Percentiles rank a stretch among this genome's conserved stretches.
Conservation (phyloP, 2,329 filamentous ascomycete species). For the Cladosporium sp. region DNA sequence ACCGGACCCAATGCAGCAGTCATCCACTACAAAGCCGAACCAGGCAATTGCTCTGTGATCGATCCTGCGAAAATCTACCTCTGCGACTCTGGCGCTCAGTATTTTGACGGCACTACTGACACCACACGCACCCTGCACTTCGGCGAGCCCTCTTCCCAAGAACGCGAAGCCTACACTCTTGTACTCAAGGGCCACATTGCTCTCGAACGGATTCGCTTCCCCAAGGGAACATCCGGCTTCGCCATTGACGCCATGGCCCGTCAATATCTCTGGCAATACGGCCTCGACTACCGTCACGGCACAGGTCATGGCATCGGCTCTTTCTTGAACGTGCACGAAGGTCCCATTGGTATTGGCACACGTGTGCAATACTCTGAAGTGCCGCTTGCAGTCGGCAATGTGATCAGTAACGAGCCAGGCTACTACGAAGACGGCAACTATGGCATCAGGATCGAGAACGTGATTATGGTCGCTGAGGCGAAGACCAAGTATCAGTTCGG, state of each 20-base stretch:
- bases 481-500: slow-evolving; percentile 83
- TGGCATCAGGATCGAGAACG: slow-evolving; percentile 94
- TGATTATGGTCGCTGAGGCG: slow-evolving; percentile 86
- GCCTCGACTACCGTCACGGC: slow-evolving; percentile 91
- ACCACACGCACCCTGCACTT: slow-evolving; percentile 93
- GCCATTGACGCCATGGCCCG: slow-evolving; percentile 83
- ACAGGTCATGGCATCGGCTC: slow-evolving; percentile 95
- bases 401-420: slow-evolving; percentile 89
- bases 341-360: slow-evolving; percentile 92
- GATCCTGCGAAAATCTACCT: slow-evolving; percentile 85
- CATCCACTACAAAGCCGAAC: slow-evolving; percentile 92
- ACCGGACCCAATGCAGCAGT: slow-evolving; percentile 89
- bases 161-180: slow-evolving; percentile 86
- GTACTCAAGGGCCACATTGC: slow-evolving; percentile 93
- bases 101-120: slow-evolving; percentile 90
- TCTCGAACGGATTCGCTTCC: slow-evolving; percentile 80
- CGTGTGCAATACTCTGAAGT: slow-evolving; percentile 89
- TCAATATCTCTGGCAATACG: slow-evolving; percentile 88
- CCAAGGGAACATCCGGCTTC: slow-evolving; percentile 91
- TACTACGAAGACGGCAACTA: slow-evolving; percentile 96
- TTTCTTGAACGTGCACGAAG: slow-evolving; percentile 94
- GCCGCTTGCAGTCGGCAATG: slow-evolving; percentile 82
- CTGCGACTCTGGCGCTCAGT: slow-evolving; percentile 97
- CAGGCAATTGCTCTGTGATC: slow-evolving; percentile 73
- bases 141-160: slow-evolving; percentile 73